phyloP scores from a whole-genome alignment of 2,329 filamentous ascomycete species.

The Amauroascus verrucosus region DNA sequence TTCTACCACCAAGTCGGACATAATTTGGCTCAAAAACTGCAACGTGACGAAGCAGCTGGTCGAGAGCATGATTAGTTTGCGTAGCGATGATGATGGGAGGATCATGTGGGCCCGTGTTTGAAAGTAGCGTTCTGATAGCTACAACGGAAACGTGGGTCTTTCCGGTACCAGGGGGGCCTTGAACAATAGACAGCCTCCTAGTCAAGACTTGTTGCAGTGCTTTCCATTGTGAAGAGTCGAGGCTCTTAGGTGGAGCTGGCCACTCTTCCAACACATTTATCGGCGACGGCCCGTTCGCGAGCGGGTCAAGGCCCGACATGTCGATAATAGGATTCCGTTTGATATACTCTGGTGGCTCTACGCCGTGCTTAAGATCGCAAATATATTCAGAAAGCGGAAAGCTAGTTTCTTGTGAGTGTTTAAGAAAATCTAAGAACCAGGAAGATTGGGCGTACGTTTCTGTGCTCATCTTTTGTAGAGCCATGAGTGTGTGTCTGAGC shows the following conservation, averaged over 20 bases:
- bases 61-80: conserved; percentile 83
- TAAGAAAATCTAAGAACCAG: neutral
- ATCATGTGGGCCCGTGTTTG: conserved; percentile 46
- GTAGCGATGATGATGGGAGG: conserved; percentile 69
- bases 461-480: conserved; percentile 54
- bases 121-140: conserved; percentile 55
- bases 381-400: conserved; percentile 39
- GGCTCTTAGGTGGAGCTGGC: conserved; percentile 39
- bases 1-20: conserved; percentile 58
- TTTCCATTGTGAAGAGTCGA: conserved; percentile 61
- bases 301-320: conserved; percentile 37
- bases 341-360: conserved; percentile 46
- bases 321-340: conserved; percentile 41
- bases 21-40: conserved; percentile 53
- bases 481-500: conserved; percentile 58
- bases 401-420: conserved; percentile 19
- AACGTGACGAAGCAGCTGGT: conserved; percentile 63
- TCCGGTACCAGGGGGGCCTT: conserved; percentile 69
- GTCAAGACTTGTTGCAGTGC: conserved; percentile 63
- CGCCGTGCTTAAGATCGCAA: conserved; percentile 28
- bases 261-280: conserved; percentile 48
- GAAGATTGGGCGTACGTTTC: conserved; percentile 37
- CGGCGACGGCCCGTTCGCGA: conserved; percentile 29
- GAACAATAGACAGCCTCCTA: conserved; percentile 62
- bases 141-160: conserved; percentile 76